phyloP scores from a whole-genome alignment of 1,139 yeast species.

The Saccharomyces hybrid region DNA sequence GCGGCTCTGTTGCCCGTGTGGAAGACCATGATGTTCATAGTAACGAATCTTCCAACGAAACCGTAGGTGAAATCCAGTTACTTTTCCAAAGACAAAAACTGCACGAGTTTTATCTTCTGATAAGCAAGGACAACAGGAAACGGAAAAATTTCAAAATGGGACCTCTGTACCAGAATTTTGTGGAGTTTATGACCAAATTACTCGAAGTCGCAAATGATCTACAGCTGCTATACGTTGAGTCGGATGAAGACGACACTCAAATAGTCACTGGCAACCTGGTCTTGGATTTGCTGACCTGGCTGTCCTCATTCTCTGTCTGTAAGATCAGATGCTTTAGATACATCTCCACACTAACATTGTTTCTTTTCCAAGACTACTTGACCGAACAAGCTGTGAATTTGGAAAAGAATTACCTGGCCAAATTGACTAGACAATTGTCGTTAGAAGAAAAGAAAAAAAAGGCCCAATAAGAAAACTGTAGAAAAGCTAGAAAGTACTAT shows the following conservation, averaged over 20 bases:
- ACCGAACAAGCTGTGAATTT: constrained; percentile 44
- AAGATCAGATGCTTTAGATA: constrained; percentile 66
- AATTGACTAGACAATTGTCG: constrained; percentile 33
- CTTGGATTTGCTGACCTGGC: constrained; percentile 64
- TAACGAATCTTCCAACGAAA: constrained; percentile 66
- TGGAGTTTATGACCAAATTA: constrained; percentile 49
- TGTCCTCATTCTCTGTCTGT: constrained; percentile 63
- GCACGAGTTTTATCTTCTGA: constrained; percentile 64
- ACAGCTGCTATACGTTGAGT: constrained; percentile 48
- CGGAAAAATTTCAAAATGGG: constrained; percentile 37
- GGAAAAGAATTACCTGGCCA: constrained; percentile 36
- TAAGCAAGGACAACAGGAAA: constrained; percentile 39
- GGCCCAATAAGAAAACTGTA: constrained; percentile 35
- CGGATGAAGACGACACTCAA: constrained; percentile 29
- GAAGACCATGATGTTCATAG: constrained; percentile 73
- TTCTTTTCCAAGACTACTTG: constrained; percentile 53
- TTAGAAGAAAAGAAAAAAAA: constrained; percentile 33
- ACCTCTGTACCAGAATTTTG: constrained; percentile 44
- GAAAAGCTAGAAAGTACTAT: constrained; percentile 43
- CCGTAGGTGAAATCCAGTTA: constrained; percentile 63
- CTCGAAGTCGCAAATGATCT: constrained; percentile 52
- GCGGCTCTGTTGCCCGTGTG: constrained; percentile 62
- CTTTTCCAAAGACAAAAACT: constrained; percentile 54
- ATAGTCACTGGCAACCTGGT: constrained; percentile 38
- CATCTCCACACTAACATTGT: constrained; percentile 53